phyloP scores from a whole-genome alignment of 2,329 filamentous ascomycete species.

The Colletotrichum endophyticum region DNA sequence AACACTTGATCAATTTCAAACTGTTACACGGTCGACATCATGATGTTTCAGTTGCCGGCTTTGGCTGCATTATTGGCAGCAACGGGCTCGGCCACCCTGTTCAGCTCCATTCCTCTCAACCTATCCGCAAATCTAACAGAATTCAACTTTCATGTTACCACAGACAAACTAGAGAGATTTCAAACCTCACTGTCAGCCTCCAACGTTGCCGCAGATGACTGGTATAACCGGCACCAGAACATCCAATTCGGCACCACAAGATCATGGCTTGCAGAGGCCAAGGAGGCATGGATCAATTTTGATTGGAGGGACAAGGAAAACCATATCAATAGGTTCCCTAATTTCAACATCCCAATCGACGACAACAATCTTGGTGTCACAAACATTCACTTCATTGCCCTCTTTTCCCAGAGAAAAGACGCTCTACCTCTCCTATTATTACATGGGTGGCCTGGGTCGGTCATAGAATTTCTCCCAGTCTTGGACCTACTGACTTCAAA shows the following conservation, averaged over 20 bases:
- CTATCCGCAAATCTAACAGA: background rate
- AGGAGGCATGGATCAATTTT: background rate
- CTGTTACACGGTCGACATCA: background rate
- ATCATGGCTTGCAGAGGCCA: background rate
- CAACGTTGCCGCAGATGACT: background rate
- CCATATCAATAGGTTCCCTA: background rate
- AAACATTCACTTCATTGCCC: background rate
- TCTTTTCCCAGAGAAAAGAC: slow-evolving; percentile 43
- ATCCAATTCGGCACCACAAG: background rate
- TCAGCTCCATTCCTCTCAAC: background rate
- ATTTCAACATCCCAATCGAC: background rate
- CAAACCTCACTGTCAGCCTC: background rate
- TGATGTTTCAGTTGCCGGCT: background rate
- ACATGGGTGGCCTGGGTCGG: slow-evolving; percentile 60
- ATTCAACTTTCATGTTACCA: background rate
- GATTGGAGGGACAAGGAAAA: background rate
- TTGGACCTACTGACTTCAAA: slow-evolving; percentile 48
- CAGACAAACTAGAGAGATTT: background rate
- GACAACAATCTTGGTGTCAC: background rate
- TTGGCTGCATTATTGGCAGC: background rate
- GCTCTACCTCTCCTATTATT: slow-evolving; percentile 55
- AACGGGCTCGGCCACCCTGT: background rate
- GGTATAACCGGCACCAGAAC: background rate
- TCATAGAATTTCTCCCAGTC: slow-evolving; percentile 60
- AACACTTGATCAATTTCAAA: background rate